phyloP scores from a whole-genome alignment of 1,139 yeast species.

The Hyphopichia pseudoburtonii region DNA sequence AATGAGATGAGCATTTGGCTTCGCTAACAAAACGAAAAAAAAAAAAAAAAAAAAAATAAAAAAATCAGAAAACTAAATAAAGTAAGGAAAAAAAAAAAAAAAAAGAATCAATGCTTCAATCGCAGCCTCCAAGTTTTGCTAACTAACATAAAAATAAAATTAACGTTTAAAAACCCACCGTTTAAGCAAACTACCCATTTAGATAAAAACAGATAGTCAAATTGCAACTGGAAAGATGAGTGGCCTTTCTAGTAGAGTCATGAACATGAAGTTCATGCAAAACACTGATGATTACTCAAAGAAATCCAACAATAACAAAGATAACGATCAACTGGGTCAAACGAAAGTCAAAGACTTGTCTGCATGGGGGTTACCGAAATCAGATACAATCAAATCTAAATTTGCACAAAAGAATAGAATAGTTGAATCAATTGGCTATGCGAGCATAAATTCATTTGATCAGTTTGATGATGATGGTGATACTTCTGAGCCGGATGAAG shows the following conservation, averaged over 20 bases:
- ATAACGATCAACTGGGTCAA: constrained; percentile 32
- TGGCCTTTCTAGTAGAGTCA: constrained; percentile 59
- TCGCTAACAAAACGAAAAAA: constrained; percentile 1
- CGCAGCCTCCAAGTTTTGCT: too few relatives aligned
- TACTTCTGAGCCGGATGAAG: constrained; percentile 7
- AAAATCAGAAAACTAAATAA: neutral
- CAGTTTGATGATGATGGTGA: constrained; percentile 13
- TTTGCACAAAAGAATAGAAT: constrained; percentile 19
- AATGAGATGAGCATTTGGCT: constrained; percentile 12
- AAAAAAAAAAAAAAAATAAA: neutral
- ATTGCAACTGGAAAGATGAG: too few relatives aligned
- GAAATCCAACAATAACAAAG: constrained; percentile 29
- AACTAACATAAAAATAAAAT: too few relatives aligned
- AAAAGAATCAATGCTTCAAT: too few relatives aligned
- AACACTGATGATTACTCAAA: constrained; percentile 24
- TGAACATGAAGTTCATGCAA: constrained; percentile 70
- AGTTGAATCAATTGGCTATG: constrained; percentile 50
- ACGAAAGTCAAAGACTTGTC: constrained; percentile 53
- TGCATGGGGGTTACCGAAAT: constrained; percentile 57
- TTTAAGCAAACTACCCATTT: too few relatives aligned
- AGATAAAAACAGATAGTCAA: too few relatives aligned
- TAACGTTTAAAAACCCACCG: too few relatives aligned
- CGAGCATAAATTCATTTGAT: constrained; percentile 33
- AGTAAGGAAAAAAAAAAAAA: constrained; percentile 3
- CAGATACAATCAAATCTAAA: constrained; percentile 21